These are phyloP conservation scores for Stipa capillata DNA, from an alignment of 176 grass and related monocot species.

Conservation along the genomic window DNA sequence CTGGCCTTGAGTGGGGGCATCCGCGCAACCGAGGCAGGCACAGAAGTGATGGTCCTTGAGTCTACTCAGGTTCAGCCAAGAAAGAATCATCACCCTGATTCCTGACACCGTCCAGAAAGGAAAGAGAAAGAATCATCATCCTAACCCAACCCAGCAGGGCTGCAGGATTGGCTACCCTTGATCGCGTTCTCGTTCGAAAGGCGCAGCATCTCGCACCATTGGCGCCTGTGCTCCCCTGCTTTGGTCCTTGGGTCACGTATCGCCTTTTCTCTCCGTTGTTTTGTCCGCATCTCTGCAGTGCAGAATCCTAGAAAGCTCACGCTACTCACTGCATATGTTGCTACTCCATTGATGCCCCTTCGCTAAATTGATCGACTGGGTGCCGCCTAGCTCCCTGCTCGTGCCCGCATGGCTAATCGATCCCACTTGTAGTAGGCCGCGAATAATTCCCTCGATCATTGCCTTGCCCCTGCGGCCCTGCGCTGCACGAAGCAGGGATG, in stretches of 20 bases:
- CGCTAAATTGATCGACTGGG: background rate
- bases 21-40: too few species aligned
- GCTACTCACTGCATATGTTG: background rate
- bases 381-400: background rate
- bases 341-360: background rate
- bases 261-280: background rate
- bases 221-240: background rate
- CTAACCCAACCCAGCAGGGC: too few species aligned
- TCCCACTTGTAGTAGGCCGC: background rate
- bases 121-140: background rate
- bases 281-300: slow-evolving; percentile 23
- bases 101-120: too few species aligned
- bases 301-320: background rate
- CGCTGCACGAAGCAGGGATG: background rate
- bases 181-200: background rate
- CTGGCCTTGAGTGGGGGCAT: too few species aligned
- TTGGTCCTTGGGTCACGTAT: background rate
- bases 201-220: background rate
- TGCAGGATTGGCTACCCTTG: too few species aligned
- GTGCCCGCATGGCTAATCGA: background rate
- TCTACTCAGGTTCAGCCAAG: too few species aligned
- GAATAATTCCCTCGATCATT: slow-evolving; percentile 9
- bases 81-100: too few species aligned
- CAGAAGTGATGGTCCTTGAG: too few species aligned
- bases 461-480: too few species aligned